Base-by-base conservation (phyloP, 139 green algal genomes). In the Picocystis salinarum region DNA sequence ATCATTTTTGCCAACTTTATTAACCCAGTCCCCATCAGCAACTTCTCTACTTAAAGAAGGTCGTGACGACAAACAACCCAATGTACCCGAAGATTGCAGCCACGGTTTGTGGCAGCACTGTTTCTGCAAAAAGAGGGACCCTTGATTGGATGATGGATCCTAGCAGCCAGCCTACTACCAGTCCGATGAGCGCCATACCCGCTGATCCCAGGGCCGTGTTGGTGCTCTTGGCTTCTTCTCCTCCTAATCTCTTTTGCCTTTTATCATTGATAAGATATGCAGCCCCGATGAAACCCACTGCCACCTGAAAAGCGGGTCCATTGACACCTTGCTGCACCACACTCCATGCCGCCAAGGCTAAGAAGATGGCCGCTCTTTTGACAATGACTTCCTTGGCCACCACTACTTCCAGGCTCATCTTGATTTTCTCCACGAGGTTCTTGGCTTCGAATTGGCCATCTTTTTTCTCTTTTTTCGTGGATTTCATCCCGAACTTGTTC, bases 401-500 rank as follows among this genome's bases (percentile, higher is more conserved):
- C 20, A 45, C 44, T 15, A 13, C 28, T 19, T 54, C 12, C 42
- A 40, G 49, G 13, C 10, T 11, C 18, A 26, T 17, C 39, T 34
- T 10, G 20, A 13, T 46, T n/a, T 41, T 55, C 27, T 27, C 27
- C 6, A 30, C 36, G 15, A 37, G 31, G 31, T 13, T 37, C 15
- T 13, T 13, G 31, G 31, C 13, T 37, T 37, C 15, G 13, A 15
- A 37, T 37, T 13, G 31, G 13, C 13, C n/a, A 10, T 44, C 41
- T 10, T 48, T 42, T 15, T 48, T 41, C 20, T 18, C 13, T n/a
- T 50, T 17, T 29, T 10, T 6, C 19, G 29, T 12, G 4, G 62
- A 45, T 22, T 64, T 64, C 29, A 64, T 64, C 26, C 79, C 79
- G 19, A 59, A 61, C 48, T 74, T 73, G 24, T 73, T 51, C 28